Conservation (phyloP, 73 alveolate genomes). For the Effrenium voratum region DNA sequence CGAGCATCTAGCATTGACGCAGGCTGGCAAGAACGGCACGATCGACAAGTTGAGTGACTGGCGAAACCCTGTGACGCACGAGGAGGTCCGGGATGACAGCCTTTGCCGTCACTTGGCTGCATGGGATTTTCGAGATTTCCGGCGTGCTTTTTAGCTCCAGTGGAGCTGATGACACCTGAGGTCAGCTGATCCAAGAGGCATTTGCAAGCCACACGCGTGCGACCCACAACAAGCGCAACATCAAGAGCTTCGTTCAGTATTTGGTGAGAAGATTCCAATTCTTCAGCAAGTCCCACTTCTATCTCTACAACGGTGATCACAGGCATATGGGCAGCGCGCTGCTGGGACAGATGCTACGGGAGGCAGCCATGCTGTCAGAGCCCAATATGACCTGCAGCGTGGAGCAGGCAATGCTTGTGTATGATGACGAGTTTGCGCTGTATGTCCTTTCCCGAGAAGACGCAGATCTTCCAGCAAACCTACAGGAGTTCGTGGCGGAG, state of each 20-base stretch:
- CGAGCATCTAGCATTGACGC: too few species aligned
- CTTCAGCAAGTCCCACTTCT: neutral
- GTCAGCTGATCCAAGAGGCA: neutral
- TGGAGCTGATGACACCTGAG: neutral
- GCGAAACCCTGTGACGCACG: neutral
- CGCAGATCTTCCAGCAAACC: neutral
- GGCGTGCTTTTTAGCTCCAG: neutral
- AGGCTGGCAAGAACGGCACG: neutral
- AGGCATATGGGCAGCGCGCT: neutral
- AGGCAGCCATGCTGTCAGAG: conserved; percentile 21
- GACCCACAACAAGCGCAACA: neutral
- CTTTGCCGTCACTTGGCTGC: neutral
- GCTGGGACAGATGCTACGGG: neutral
- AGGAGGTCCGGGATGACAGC: neutral
- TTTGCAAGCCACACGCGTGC: neutral
- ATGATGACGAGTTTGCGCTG: conserved; percentile 3
- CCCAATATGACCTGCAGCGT: neutral
- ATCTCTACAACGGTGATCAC: neutral
- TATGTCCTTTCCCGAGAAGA: neutral
- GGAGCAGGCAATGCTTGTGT: neutral
- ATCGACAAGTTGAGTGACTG: neutral
- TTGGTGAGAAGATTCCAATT: neutral
- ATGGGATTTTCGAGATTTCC: neutral
- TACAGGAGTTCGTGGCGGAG: neutral
- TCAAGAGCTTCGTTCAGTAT: neutral